Percentiles rank a stretch among this genome's conserved stretches.
These are phyloP conservation scores for Fusarium liriodendri DNA, from an alignment of 2,329 filamentous ascomycete species.

Conservation along the genomic window DNA sequence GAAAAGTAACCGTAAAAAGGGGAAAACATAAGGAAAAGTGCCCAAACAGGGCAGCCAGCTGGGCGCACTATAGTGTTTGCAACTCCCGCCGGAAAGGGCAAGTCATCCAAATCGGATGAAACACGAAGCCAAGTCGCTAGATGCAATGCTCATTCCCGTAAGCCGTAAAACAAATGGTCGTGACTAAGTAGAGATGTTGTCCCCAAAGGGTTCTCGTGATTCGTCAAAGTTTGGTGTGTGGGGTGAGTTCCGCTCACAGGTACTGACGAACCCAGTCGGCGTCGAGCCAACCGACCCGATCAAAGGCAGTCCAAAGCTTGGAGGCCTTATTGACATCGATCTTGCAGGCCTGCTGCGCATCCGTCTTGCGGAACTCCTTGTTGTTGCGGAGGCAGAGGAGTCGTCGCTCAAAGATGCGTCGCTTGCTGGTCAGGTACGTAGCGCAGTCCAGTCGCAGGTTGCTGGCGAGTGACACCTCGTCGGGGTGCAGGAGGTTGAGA, in stretches of 20 bases:
- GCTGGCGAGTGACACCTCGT: constrained; percentile 81
- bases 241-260: constrained; percentile 38
- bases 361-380: constrained; percentile 94
- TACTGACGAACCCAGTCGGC: constrained; percentile 55
- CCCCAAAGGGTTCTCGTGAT: not conserved
- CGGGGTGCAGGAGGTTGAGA: constrained; percentile 76
- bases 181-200: constrained; percentile 21
- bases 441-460: constrained; percentile 86
- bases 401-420: constrained; percentile 85
- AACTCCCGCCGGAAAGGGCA: constrained; percentile 3
- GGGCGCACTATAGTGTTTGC: not conserved
- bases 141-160: constrained; percentile 29
- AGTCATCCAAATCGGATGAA: constrained; percentile 24
- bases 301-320: constrained; percentile 90
- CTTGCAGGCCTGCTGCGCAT: constrained; percentile 96
- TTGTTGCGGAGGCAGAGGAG: constrained; percentile 73
- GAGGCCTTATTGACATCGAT: constrained; percentile 98
- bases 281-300: constrained; percentile 86
- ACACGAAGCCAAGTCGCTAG: constrained; percentile 29
- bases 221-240: not conserved
- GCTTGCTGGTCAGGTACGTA: constrained; percentile 92
- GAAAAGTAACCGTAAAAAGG: constrained; percentile 17
- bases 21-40: constrained; percentile 14
- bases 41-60: not conserved
- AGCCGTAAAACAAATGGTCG: constrained; percentile 24